Percentiles rank a stretch among this genome's conserved stretches.
phyloP scores from a whole-genome alignment of 75 land plant genomes.

The Cupressus sempervirens region DNA sequence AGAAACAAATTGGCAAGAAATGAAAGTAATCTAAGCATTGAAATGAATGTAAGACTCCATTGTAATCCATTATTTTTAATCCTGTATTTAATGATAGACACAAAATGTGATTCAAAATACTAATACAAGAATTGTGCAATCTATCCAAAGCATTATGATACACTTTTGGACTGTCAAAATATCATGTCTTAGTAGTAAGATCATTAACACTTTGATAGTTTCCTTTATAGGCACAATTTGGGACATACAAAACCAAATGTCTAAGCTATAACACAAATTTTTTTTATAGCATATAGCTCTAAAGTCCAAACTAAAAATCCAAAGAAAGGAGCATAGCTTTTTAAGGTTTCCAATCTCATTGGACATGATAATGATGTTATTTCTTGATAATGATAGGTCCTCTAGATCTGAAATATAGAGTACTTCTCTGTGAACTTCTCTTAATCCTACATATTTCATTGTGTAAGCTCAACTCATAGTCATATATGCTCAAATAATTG shows the following conservation, averaged over 20 bases:
- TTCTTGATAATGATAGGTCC: slow-evolving; percentile 36
- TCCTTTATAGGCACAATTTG: not conserved
- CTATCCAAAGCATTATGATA: too few relatives aligned
- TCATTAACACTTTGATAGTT: not conserved
- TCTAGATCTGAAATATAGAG: slow-evolving; percentile 25
- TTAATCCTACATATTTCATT: slow-evolving; percentile 15
- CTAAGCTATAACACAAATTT: not conserved
- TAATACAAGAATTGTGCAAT: too few relatives aligned
- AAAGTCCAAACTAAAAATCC: not conserved
- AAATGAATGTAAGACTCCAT: too few relatives aligned
- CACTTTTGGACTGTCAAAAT: too few relatives aligned
- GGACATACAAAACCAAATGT: not conserved
- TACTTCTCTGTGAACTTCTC: slow-evolving; percentile 26
- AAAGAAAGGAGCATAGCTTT: slow-evolving; percentile 14
- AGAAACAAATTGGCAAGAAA: too few relatives aligned
- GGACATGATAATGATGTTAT: slow-evolving; percentile 22
- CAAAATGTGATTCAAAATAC: too few relatives aligned
- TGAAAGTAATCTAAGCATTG: too few relatives aligned
- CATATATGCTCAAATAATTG: not conserved
- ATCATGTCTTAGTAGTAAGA: not conserved
- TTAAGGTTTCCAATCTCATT: slow-evolving; percentile 27
- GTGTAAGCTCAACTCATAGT: not conserved
- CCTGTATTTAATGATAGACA: too few relatives aligned
- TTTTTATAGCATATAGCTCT: not conserved
- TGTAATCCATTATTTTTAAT: too few relatives aligned